A percentile compares a stretch with the other conserved stretches of the same genome.
phyloP scores from a whole-genome alignment of 306 rosid species.

The Castanopsis chinensis region DNA sequence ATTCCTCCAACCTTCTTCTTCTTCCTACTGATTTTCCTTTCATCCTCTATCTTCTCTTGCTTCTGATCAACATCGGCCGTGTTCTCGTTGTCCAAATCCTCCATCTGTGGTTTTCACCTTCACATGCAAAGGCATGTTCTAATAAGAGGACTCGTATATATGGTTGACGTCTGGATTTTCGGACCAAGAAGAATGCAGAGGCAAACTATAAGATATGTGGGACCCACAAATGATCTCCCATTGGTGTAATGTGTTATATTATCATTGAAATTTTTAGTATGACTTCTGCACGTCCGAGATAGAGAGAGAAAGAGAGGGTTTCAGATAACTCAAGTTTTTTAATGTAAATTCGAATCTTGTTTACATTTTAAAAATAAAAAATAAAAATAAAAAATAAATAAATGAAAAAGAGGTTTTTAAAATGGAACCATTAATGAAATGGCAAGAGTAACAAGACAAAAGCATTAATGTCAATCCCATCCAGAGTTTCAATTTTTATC shows the following conservation, averaged over 20 bases:
- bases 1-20: slow-evolving; percentile 45
- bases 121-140: background rate
- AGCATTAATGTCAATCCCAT: background rate
- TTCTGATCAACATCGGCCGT: slow-evolving; percentile 1
- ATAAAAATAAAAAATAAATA: too few species aligned
- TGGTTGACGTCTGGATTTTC: background rate
- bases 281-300: too few species aligned
- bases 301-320: too few species aligned
- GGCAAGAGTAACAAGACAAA: background rate
- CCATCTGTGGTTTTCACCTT: slow-evolving; percentile 13
- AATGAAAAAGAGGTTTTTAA: too few species aligned
- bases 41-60: background rate
- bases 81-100: slow-evolving; percentile 18
- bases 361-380: too few species aligned
- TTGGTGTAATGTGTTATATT: background rate
- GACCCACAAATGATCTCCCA: background rate
- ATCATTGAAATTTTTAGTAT: too few species aligned
- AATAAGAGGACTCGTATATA: background rate
- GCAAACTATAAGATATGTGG: background rate
- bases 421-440: background rate
- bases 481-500: background rate
- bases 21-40: background rate
- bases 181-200: background rate
- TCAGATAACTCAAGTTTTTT: too few species aligned
- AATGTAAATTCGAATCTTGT: too few species aligned